Base-by-base conservation (phyloP, 2,329 filamentous ascomycete species). In the Neonectria magnoliae region DNA sequence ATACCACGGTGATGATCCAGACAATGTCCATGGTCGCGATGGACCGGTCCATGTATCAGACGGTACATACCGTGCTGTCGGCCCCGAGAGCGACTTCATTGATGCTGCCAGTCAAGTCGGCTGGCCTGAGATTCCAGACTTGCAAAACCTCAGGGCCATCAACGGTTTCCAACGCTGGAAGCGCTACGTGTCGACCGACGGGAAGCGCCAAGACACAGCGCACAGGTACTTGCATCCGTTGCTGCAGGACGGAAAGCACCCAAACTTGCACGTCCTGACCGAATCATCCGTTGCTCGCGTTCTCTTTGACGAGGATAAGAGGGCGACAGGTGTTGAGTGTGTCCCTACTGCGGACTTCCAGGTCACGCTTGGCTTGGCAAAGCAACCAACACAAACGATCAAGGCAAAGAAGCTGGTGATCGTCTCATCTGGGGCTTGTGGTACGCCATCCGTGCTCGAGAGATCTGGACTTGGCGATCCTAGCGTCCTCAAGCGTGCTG, bases 381-480 rank as follows among this genome's bases (percentile, higher is more conserved):
- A 67, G 5, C 63, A 64, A 0, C 62, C 63, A 2, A 68, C 65
- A 5, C 52, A 67, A 27, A 68, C 48, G 0, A 58, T 79, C 47
- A 73, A 69, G 57, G 77, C 76, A 1, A 71, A 64, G 7, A 79
- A 74, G 48, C 63, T 76, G 0, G 76, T 79, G 0, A 68, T 79
- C 0, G 69, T 77, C 0, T 76, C 76, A 71, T 83, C 70, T 5
- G 87, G 87, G 10, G 82, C 86, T 0, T 79, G 83, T 5, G 84
- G 84, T 2, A 86, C 86, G 0, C 86, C 88, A 0, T 75, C 78
- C 0, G 81, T 91, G 1, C 82, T 91, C 0, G 88, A 91, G 73
- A 79, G 89, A 18, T 91, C 89, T 0, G 89, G 89, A 11, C 71
- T 91, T 1, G 88, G 87, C n/a, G 79, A 81, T 45, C 77, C 81